Evolutionary conservation across 306 rosid species (phyloP).

Genomic region (Fragaria ananassa): DNA sequence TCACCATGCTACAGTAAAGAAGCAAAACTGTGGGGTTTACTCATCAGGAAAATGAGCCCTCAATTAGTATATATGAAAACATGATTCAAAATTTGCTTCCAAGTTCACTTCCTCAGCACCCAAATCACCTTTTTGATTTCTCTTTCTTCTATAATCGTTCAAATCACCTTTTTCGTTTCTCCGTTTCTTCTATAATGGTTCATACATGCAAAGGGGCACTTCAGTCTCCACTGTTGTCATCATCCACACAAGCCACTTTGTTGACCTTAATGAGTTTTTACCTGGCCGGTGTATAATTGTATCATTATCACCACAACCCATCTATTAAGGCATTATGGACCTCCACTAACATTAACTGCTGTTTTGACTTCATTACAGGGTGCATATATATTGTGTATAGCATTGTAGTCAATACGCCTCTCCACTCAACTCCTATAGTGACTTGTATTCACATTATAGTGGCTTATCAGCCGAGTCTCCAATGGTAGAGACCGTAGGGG

Average conservation of each 20-base stretch:
- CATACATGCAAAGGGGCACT: background rate
- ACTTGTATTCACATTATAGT: background rate
- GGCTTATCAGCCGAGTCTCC: background rate
- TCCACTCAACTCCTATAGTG: slow-evolving; percentile 1
- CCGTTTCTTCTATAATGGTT: background rate
- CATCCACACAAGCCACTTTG: background rate
- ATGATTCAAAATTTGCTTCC: background rate
- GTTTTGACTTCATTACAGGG: background rate
- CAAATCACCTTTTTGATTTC: background rate
- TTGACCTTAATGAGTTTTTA: background rate
- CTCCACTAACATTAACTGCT: background rate
- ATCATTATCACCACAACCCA: background rate
- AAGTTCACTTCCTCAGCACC: background rate
- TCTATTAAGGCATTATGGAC: background rate
- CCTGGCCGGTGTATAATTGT: background rate
- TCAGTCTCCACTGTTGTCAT: background rate
- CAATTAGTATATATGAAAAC: background rate
- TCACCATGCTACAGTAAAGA: background rate
- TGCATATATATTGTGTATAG: background rate
- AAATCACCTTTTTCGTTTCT: background rate
- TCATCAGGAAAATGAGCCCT: background rate
- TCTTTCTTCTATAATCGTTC: background rate
- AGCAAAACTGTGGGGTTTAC: background rate
- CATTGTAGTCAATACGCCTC: background rate
- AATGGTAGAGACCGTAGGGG: too few species aligned